phyloP scores from a whole-genome alignment of 2,329 filamentous ascomycete species.

The Diaporthe vexans region DNA sequence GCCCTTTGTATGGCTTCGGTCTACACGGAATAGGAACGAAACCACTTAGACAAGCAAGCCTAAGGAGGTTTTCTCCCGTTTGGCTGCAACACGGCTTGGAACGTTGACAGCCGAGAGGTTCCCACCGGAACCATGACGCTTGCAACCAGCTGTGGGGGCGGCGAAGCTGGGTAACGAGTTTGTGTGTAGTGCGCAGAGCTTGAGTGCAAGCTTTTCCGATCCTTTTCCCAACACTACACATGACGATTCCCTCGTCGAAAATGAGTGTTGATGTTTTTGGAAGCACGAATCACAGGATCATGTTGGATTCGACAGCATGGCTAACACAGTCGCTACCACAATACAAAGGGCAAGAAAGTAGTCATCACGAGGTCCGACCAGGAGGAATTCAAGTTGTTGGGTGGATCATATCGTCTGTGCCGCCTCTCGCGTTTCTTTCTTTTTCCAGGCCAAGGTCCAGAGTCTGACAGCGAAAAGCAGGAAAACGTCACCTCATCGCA shows the following conservation, averaged over 20 bases:
- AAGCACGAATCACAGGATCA: background rate
- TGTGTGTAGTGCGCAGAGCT: too few relatives aligned
- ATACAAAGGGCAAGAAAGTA: background rate
- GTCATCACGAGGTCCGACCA: background rate
- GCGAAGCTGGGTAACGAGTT: background rate
- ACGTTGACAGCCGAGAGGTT: constrained; percentile 14
- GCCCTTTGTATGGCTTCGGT: too few relatives aligned
- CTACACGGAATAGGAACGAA: too few relatives aligned
- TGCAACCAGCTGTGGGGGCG: background rate
- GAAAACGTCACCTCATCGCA: constrained; percentile 21
- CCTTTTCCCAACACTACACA: background rate
- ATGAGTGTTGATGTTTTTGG: background rate
- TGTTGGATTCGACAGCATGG: background rate
- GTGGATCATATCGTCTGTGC: background rate
- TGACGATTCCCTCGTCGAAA: background rate
- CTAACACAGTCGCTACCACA: background rate
- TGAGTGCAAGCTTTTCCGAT: background rate
- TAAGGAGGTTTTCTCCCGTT: too few relatives aligned
- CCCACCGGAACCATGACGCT: background rate
- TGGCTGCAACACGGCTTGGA: constrained; percentile 1
- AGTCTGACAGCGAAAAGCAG: background rate
- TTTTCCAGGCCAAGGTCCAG: background rate
- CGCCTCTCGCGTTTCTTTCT: background rate
- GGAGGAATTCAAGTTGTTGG: background rate
- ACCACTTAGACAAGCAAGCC: too few relatives aligned